Base-by-base conservation (phyloP, 805 yeast genomes). In the Pichia californica region DNA sequence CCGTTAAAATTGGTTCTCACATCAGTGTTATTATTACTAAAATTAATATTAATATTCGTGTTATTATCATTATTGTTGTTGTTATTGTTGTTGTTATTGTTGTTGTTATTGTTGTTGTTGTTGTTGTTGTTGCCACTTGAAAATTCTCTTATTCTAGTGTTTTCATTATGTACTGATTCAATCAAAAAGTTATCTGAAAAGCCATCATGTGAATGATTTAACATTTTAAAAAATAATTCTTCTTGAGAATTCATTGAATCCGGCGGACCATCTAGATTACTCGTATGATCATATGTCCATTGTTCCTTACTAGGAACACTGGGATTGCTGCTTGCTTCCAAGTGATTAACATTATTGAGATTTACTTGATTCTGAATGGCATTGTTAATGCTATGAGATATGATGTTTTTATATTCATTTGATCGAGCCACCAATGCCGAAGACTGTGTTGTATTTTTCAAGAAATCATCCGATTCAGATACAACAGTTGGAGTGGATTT, bases 271-370 rank as follows among this genome's bases (percentile, higher is more conserved):
- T 9, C 30, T 10, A 13, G 9, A 27, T 27, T 27, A 33, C n/a
- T 20, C 5, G 23, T 18, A 10, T 36, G 31, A 36, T 36, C n/a
- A 11, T 21, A 32, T 19, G 31, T 15, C 43, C 43, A 40, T 20
- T 40, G 32, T 13, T 33, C 28, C 21, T 28, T 40, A 34, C 34
- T 39, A 5, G 29, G 32, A 31, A 31, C n/a, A n/a, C n/a, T n/a
- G n/a, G n/a, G n/a, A n/a, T n/a, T n/a, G n/a, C n/a, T n/a, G n/a
- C n/a, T n/a, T n/a, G n/a, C n/a, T n/a, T n/a, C n/a, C n/a, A n/a
- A n/a, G n/a, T n/a, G n/a, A n/a, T n/a, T n/a, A 23, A 23, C 9
- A 20, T 7, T 7, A 14, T 21, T 15, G 18, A 16, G 18, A n/a
- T 13, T n/a, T 14, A 14, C 23, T 13, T 13, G 8, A 10, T 23